Evolutionary conservation across 805 yeast species (phyloP), one percentile per base, ranked within the genome.

Genomic region (Nematodospora valgi): DNA sequence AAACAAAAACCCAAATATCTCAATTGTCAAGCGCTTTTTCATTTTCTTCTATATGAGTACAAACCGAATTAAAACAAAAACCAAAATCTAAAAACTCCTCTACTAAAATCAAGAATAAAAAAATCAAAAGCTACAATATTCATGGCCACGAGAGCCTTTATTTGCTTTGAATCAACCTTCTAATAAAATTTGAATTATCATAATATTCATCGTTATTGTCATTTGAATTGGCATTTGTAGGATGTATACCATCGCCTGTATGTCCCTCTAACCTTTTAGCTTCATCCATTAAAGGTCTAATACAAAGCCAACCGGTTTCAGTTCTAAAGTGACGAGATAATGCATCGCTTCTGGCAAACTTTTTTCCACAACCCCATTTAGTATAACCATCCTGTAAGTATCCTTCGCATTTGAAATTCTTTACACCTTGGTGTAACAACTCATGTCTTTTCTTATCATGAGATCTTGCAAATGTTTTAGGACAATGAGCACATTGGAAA

Each of bases 401-500:
- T 0, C 88, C 89, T 38, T 73, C 72, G 52, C 93, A 84, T 37
- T 70, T 74, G 56, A 78, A 83, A 53, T 73, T 78, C 63, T 80
- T 81, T 38, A 73, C 78, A 5, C 89, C 89, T 14, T 79, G 73
- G 49, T 84, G 93, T n/a, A 84, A 61, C 13, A 74, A 66, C 51
- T 84, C 89, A 54, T 84, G 93, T 32, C 93, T 71, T 47, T 80
- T 80, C 36, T 82, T 69, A 54, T 84, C 93, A 50, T 84, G 91
- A 37, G 80, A 78, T 14, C 93, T 66, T 3, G 91, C 88, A 67
- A 84, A 84, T 7, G 79, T 74, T 52, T 80, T 78, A 13, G 72
- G 64, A 54, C 93, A 84, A 36, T 68, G 65, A 13, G 72, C 57
- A 52, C 93, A 84, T 30, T 71, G 70, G 59, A 65, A 82, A 5